A percentile compares a stretch with the other conserved stretches of the same genome.
phyloP scores from a whole-genome alignment of 768 basidiomycete species.

The Ephemerocybe angulata region DNA sequence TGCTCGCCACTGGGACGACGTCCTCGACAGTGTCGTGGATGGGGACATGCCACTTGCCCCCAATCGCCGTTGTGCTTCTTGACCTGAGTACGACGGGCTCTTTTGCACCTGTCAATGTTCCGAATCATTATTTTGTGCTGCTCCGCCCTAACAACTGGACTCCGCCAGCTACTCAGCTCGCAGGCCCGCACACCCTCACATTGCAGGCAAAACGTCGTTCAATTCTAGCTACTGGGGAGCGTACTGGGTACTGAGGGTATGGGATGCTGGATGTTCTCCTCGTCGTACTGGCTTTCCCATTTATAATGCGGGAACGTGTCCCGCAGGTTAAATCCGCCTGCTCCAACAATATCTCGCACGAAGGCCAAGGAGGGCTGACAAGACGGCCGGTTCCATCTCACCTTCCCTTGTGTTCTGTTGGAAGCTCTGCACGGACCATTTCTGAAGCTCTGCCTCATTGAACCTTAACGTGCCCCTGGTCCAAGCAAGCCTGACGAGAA shows the following conservation, averaged over 20 bases:
- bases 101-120: constrained; percentile 3
- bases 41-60: neutral
- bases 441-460: too few species aligned
- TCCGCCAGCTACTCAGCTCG: constrained; percentile 8
- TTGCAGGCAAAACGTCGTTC: neutral
- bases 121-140: neutral
- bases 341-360: neutral
- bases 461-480: too few species aligned
- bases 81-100: constrained; percentile 3
- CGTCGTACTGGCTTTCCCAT: neutral
- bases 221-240: too few species aligned
- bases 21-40: neutral
- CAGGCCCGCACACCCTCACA: too few species aligned
- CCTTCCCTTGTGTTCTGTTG: neutral
- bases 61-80: neutral
- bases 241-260: too few species aligned
- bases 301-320: neutral
- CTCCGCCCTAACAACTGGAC: constrained; percentile 7
- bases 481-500: too few species aligned
- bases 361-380: neutral
- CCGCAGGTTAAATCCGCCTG: neutral
- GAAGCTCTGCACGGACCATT: neutral
- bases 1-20: neutral
- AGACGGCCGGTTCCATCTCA: neutral
- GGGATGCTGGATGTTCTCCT: neutral